A percentile compares a stretch with the other conserved stretches of the same genome.
Evolutionary conservation across 2,329 filamentous ascomycete species (phyloP).

Genomic region (Monilinia polystroma): DNA sequence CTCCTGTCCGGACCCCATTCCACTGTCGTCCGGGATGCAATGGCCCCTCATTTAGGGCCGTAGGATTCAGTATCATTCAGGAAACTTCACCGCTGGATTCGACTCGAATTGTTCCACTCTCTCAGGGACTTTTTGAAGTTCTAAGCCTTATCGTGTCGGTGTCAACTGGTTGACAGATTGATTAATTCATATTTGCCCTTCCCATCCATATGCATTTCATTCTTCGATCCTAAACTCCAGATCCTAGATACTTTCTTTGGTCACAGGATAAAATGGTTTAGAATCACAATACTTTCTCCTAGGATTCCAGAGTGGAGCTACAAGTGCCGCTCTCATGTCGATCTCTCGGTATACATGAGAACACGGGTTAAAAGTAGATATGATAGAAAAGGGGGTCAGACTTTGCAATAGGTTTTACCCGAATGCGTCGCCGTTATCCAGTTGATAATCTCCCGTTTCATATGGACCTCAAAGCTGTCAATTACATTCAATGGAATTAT

Average conservation of each 20-base stretch:
- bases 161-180: not conserved
- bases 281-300: not conserved
- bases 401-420: not conserved
- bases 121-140: not conserved
- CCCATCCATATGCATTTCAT: not conserved
- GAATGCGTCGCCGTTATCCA: not conserved
- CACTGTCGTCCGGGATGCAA: not conserved
- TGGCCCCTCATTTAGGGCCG: constrained; percentile 21
- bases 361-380: not conserved
- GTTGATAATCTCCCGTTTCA: not conserved
- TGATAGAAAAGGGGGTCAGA: not conserved
- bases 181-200: not conserved
- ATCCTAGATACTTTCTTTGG: not conserved
- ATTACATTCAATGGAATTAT: not conserved
- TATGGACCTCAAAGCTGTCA: not conserved
- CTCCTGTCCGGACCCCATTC: not conserved
- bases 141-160: constrained; percentile 1
- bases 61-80: not conserved
- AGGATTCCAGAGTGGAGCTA: not conserved
- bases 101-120: not conserved
- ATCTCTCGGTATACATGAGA: not conserved
- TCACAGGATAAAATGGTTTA: not conserved
- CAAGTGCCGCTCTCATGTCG: not conserved
- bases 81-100: constrained; percentile 8
- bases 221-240: not conserved